Conservation (phyloP, 106 monocot genomes). For the Apostasia ramifera region DNA sequence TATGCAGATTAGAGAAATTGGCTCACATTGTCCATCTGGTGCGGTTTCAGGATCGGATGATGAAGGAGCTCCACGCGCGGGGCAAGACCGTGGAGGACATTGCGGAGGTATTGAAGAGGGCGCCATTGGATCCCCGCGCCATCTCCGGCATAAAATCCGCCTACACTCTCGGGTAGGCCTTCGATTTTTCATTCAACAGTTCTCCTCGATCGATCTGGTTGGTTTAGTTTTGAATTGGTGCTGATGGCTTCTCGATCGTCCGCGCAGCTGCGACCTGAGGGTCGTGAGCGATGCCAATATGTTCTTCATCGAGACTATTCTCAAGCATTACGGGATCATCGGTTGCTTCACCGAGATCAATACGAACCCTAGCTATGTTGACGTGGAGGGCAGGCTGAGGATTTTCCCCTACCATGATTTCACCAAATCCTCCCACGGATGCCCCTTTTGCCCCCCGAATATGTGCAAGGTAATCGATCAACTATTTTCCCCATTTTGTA, state of each 20-base stretch:
- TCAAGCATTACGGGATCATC: conserved; percentile 69
- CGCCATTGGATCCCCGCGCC: conserved; percentile 33
- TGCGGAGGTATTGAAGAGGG: conserved; percentile 25
- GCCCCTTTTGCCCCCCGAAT: conserved; percentile 78
- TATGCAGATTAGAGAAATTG: background rate
- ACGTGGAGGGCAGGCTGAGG: conserved; percentile 62
- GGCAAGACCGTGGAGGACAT: conserved; percentile 39
- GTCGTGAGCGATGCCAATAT: conserved; percentile 84
- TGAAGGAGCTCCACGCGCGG: conserved; percentile 38
- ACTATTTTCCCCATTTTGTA: background rate
- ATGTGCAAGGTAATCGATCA: conserved; percentile 76
- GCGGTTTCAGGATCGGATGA: conserved; percentile 39
- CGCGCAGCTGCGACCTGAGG: conserved; percentile 75
- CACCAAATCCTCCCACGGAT: conserved; percentile 41
- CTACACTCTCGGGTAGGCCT: conserved; percentile 34
- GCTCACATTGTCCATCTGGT: background rate
- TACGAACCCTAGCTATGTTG: conserved; percentile 70
- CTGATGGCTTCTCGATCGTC: background rate
- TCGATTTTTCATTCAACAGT: background rate
- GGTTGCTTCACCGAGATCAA: conserved; percentile 84
- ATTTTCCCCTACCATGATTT: conserved; percentile 75
- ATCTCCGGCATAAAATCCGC: conserved; percentile 41
- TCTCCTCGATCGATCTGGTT: background rate
- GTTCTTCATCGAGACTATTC: conserved; percentile 82
- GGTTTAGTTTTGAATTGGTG: background rate